Evolutionary conservation across 1,139 yeast genomes (phyloP), one percentile per base, ranked within the genome.

Genomic region (Nakaseomyces uthaithaninus): DNA sequence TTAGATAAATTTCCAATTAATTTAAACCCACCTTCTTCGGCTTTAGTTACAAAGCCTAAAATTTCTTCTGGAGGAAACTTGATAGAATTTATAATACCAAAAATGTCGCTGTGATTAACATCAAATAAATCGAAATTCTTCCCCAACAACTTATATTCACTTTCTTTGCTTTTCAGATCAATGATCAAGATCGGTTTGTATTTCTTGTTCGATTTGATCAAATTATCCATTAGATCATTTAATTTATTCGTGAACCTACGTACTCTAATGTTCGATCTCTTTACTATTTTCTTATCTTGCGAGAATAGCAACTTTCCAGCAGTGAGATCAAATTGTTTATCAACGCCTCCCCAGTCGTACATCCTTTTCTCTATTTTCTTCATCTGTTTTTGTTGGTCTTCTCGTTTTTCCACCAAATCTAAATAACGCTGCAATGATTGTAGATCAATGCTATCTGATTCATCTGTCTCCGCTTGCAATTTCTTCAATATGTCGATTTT

Each of bases 81-180:
- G 9, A 14, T 16, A 9, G 27, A 9, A 33, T 22, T 33, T 4
- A 33, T 33, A 7, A 24, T 24, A 4, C 27, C 37, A 23, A 11
- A 23, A 23, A 33, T 18, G n/a, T 33, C 37, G 9, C 11, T 33
- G 12, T 33, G 27, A 22, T 23, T 24, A 15, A 24, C 27, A n/a
- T 33, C 24, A 16, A 33, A 33, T 9, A 33, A 15, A 33, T 33
- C 24, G 11, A 23, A 23, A 16, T 22, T 33, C 22, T 33, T 24
- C 8, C 27, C 27, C 17, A 22, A 33, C 9, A 24, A 14, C 16
- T 22, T 24, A 23, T 23, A 14, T 9, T 15, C 22, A 5, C 15
- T 14, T 15, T 22, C 27, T 23, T 33, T 33, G 12, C 11, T 23
- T 16, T 18, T 19, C 10, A 33, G 27, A 23, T 33, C 37, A 4